phyloP scores from a whole-genome alignment of 768 basidiomycete species.

The Rhizopogon sp. region DNA sequence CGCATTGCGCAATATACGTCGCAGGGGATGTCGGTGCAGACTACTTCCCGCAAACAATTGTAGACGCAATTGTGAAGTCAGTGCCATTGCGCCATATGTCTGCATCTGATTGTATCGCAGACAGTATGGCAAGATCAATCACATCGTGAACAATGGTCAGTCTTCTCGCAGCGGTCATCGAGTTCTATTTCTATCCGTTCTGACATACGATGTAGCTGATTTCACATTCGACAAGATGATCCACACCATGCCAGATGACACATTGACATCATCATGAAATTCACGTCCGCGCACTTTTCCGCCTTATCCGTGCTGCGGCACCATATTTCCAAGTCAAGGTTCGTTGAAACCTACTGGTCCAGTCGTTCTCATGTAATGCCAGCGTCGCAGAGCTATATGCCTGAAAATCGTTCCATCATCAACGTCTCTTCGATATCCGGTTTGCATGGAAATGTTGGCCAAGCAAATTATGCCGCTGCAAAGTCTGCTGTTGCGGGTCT shows the following conservation, averaged over 20 bases:
- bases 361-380: not conserved
- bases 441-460: slow-evolving; percentile 83
- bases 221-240: slow-evolving; percentile 88
- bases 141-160: slow-evolving; percentile 54
- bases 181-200: not conserved
- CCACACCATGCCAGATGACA: slow-evolving; percentile 80
- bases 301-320: slow-evolving; percentile 77
- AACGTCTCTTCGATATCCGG: slow-evolving; percentile 83
- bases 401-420: slow-evolving; percentile 69
- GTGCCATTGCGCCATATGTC: too few relatives aligned
- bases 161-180: not conserved
- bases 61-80: too few relatives aligned
- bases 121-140: too few relatives aligned
- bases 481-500: slow-evolving; percentile 75
- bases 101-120: too few relatives aligned
- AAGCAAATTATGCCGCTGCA: slow-evolving; percentile 77
- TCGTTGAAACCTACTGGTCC: slow-evolving; percentile 1
- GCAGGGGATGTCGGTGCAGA: too few relatives aligned
- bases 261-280: slow-evolving; percentile 75
- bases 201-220: slow-evolving; percentile 40
- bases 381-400: slow-evolving; percentile 40
- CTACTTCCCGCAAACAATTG: too few relatives aligned
- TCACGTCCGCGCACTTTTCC: slow-evolving; percentile 83
- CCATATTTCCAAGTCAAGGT: slow-evolving; percentile 81
- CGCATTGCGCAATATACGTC: too few relatives aligned